Base-by-base conservation (phyloP, 2,329 filamentous ascomycete genomes). In the Fusarium sp. region DNA sequence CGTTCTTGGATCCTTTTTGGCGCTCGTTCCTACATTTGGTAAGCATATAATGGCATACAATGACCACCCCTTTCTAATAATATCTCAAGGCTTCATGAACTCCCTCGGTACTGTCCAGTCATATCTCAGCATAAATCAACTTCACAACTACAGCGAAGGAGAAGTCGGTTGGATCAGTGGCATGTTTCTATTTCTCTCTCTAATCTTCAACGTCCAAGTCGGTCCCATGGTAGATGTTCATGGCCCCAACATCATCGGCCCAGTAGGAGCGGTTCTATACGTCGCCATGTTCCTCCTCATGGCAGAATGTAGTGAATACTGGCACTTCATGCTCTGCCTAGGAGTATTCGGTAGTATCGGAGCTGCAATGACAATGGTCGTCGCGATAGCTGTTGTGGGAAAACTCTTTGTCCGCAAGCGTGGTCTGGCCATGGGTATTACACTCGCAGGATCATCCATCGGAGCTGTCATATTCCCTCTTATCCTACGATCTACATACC, bases 101-200 rank as follows among this genome's bases (percentile, higher is more conserved):
- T 81, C 74, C 62, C 80, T 86, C 9, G 84, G 84, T n/a, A 80
- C 83, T 1, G 72, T 86, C 1, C 84, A 86, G 65, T 78, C 83
- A 45, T 84, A 85, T 50, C 79, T 85, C 27, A 79, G 79, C 34
- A 75, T 74, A 5, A 77, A 86, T 57, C 83, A 86, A 68, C 77
- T 86, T 2, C 72, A 77, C 0, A 63, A 71, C 10, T 84, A 83
- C 63, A 79, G 78, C 5, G 75, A 81, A 5, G 75, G 81, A 5
- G 80, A 86, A 42, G 78, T 86, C 1, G 84, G 83, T 21, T 86
- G 84, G 84, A 85, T 86, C 55, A 80, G 81, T 1, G 82, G 83
- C 2, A 66, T 85, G 6, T 81, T 84, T 34, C 79, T 82, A 7
- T 85, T 84, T 47, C 68, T 86, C 2, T 78, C 80, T 0, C 72